Conservation (phyloP, 1,139 yeast species). For the Arxiozyma slooffiae region DNA sequence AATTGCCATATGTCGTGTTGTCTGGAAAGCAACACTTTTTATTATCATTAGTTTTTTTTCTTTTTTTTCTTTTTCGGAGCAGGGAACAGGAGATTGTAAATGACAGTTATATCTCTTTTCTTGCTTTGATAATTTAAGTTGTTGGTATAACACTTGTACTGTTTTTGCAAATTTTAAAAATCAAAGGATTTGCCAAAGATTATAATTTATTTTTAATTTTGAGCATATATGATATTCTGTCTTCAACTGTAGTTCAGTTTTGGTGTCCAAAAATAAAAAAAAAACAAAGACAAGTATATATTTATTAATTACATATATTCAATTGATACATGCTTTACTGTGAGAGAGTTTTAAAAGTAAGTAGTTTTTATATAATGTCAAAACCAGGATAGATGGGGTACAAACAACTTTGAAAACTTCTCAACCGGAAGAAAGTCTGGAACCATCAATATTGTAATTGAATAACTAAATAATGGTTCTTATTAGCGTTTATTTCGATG, state of each 20-base stretch:
- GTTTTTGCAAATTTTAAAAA: constrained; percentile 44
- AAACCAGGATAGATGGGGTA: constrained; percentile 19
- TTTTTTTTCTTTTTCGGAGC: no score
- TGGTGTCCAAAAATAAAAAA: constrained; percentile 74
- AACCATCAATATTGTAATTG: neutral
- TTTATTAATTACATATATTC: no score
- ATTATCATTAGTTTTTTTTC: constrained; percentile 58
- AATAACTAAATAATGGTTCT: neutral
- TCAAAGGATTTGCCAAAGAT: constrained; percentile 54
- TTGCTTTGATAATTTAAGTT: constrained; percentile 47
- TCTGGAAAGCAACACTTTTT: constrained; percentile 66
- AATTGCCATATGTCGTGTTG: constrained; percentile 59
- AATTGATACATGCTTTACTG: no score
- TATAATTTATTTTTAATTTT: constrained; percentile 52
- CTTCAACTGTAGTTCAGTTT: constrained; percentile 74
- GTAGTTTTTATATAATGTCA: constrained; percentile 51
- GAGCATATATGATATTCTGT: constrained; percentile 69
- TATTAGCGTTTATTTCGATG: no score
- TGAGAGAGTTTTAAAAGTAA: constrained; percentile 60
- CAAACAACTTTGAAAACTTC: neutral
- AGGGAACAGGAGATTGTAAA: constrained; percentile 71
- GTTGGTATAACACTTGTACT: constrained; percentile 47
- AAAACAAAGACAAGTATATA: no score
- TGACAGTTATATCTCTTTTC: constrained; percentile 67
- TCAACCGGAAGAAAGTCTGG: neutral